A percentile compares a stretch with the other conserved stretches of the same genome.
Evolutionary conservation across 371 early-diverging fungal genomes (phyloP).

Genomic region (Mucor plumbeus): DNA sequence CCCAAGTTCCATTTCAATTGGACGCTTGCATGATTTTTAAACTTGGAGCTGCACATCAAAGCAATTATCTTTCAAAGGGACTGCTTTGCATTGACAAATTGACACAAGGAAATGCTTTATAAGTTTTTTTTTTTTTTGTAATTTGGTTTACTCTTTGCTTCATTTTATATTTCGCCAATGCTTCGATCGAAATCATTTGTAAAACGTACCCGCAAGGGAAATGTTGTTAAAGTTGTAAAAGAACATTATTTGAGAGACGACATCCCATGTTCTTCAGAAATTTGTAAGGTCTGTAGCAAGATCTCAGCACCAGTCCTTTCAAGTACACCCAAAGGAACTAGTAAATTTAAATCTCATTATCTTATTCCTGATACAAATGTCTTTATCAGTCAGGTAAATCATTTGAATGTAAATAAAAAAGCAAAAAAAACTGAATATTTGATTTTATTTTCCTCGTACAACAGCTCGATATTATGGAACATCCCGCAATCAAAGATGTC

Average conservation of each 20-base stretch:
- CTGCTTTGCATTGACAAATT: conserved; percentile 3
- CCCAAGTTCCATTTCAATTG: not conserved
- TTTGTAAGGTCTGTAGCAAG: conserved; percentile 64
- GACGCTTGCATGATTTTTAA: not conserved
- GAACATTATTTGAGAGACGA: conserved; percentile 97
- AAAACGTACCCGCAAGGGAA: conserved; percentile 86
- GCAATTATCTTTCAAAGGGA: not conserved
- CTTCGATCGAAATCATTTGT: conserved; percentile 72
- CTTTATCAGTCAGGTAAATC: conserved; percentile 84
- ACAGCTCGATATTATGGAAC: conserved; percentile 93
- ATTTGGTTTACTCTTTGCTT: too few species aligned
- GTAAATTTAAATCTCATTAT: conserved; percentile 68
- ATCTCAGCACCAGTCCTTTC: conserved; percentile 48
- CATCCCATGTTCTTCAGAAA: conserved; percentile 79
- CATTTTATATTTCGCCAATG: conserved; percentile 23
- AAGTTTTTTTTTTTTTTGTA: not conserved
- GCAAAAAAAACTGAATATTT: not conserved
- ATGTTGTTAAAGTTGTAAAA: conserved; percentile 91
- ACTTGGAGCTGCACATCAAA: not conserved
- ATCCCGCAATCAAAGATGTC: conserved; percentile 84
- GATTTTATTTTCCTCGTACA: too few species aligned
- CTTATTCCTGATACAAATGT: conserved; percentile 96
- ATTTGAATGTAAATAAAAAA: too few species aligned
- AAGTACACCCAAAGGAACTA: conserved; percentile 53
- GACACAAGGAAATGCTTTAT: not conserved